Conservation (phyloP, 371 early-diverging fungal genomes). For the Zychaea mexicana region DNA sequence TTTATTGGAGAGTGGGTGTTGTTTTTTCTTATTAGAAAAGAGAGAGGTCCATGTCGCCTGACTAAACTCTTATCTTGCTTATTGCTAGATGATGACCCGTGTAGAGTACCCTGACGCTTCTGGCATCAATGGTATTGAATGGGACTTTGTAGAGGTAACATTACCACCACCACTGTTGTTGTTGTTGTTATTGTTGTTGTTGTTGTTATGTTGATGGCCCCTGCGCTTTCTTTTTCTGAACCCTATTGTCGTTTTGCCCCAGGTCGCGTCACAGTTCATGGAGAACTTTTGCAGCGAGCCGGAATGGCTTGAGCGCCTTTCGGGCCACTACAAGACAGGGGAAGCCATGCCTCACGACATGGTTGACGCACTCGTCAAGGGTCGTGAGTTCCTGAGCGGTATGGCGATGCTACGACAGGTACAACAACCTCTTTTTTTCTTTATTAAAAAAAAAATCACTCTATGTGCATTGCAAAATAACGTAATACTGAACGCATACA, state of each 20-base stretch:
- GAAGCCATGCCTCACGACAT: slow-evolving; percentile 66
- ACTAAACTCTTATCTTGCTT: background rate
- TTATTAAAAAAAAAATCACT: too few relatives aligned
- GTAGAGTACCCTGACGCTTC: slow-evolving; percentile 70
- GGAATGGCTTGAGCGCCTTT: slow-evolving; percentile 55
- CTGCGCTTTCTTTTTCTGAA: background rate
- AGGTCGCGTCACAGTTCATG: slow-evolving; percentile 75
- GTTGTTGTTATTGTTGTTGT: too few relatives aligned
- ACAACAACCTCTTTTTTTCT: background rate
- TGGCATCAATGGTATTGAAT: slow-evolving; percentile 71
- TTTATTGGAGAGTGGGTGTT: background rate
- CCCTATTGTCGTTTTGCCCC: slow-evolving; percentile 12
- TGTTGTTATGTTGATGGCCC: background rate
- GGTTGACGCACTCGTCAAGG: slow-evolving; percentile 55
- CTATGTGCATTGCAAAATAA: background rate
- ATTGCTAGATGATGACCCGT: slow-evolving; percentile 58
- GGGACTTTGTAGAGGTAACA: slow-evolving; percentile 57
- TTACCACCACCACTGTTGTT: too few relatives aligned
- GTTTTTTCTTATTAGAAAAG: background rate
- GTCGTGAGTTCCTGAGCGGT: slow-evolving; percentile 58
- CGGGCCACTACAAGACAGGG: slow-evolving; percentile 60
- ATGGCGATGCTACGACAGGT: slow-evolving; percentile 64
- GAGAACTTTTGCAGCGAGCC: slow-evolving; percentile 71
- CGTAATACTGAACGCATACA: background rate
- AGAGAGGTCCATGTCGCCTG: background rate